Evolutionary conservation across 768 basidiomycete genomes (phyloP).

Genomic region (Russula emetica): DNA sequence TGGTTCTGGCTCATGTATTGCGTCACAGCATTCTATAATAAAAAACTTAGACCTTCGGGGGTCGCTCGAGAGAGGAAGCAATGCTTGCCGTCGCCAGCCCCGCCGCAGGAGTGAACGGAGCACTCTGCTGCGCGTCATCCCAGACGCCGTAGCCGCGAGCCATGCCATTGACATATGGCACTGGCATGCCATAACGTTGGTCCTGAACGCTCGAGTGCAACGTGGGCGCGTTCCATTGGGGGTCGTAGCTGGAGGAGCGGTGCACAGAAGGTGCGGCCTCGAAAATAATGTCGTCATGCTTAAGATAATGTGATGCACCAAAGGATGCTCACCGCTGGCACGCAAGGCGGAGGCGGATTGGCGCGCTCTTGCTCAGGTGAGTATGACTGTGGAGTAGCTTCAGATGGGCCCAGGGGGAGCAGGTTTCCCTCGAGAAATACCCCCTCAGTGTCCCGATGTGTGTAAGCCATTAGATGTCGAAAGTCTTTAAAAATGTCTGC

Average conservation of each 20-base stretch:
- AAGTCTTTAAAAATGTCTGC: background rate
- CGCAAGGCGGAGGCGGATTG: background rate
- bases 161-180: background rate
- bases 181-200: background rate
- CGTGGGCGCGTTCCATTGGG: constrained; percentile 2
- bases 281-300: background rate
- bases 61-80: background rate
- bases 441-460: background rate
- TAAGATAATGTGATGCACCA: background rate
- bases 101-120: background rate
- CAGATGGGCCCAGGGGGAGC: background rate
- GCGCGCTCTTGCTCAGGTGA: background rate
- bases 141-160: background rate
- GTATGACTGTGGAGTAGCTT: background rate
- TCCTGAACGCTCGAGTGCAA: background rate
- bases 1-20: background rate
- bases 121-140: background rate
- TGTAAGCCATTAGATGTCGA: background rate
- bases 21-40: background rate
- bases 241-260: background rate
- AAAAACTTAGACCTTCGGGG: background rate
- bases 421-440: background rate
- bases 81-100: background rate
- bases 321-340: background rate
- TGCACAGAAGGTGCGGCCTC: background rate